These are phyloP conservation scores for Microdochium paspali DNA, from an alignment of 2,329 filamentous ascomycete species.

Conservation along the genomic window DNA sequence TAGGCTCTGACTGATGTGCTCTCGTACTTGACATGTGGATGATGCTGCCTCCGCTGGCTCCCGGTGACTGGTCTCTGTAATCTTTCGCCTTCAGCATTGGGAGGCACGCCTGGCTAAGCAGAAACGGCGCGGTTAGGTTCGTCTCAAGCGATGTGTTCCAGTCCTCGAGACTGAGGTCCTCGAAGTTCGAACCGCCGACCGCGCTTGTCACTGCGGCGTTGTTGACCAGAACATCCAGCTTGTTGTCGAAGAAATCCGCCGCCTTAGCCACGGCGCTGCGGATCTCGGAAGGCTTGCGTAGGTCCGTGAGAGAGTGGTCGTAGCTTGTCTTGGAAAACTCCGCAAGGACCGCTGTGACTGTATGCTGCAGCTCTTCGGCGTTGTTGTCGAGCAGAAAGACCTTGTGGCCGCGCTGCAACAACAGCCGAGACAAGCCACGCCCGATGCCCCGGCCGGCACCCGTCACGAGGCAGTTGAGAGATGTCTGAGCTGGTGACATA, in stretches of 20 bases:
- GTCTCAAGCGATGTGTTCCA: slow-evolving; percentile 25
- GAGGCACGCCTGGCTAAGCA: slow-evolving; percentile 18
- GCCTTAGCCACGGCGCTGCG: slow-evolving; percentile 16
- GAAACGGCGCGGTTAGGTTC: slow-evolving; percentile 25
- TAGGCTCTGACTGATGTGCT: slow-evolving; percentile 34
- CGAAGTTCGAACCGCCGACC: slow-evolving; percentile 11
- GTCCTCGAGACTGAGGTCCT: slow-evolving; percentile 20
- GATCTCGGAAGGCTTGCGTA: slow-evolving; percentile 12
- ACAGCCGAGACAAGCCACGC: slow-evolving; percentile 22
- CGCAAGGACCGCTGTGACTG: slow-evolving; percentile 15
- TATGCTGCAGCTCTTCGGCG: slow-evolving; percentile 24
- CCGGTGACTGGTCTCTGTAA: background rate
- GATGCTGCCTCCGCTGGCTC: slow-evolving; percentile 15
- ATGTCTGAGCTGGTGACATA: background rate
- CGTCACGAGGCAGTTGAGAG: slow-evolving; percentile 23
- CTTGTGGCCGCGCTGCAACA: slow-evolving; percentile 25
- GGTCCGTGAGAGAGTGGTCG: background rate
- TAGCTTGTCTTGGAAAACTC: slow-evolving; percentile 20
- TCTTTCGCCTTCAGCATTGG: slow-evolving; percentile 11
- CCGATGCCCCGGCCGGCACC: slow-evolving; percentile 26
- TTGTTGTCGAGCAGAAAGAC: slow-evolving; percentile 29
- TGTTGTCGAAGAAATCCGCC: slow-evolving; percentile 19
- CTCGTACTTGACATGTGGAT: slow-evolving; percentile 40
- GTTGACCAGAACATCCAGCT: slow-evolving; percentile 30
- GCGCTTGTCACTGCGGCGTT: slow-evolving; percentile 28